Conservation (phyloP, 345 rosid genomes). For the Camelina hispida region DNA sequence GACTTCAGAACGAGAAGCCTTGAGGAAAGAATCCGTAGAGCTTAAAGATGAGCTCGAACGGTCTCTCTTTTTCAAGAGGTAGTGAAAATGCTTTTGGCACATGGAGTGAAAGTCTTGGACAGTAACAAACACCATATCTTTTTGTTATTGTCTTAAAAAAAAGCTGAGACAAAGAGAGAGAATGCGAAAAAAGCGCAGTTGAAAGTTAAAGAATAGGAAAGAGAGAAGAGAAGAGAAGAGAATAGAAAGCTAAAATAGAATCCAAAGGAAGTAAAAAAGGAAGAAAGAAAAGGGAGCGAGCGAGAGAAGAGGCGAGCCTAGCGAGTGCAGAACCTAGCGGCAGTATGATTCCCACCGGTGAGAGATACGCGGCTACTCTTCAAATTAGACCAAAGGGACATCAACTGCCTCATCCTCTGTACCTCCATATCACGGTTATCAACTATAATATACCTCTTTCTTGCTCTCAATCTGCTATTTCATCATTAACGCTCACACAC, state of each 20-base stretch:
- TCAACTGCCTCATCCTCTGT: conserved; percentile 59
- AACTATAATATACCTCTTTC: conserved; percentile 39
- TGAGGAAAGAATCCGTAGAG: conserved; percentile 45
- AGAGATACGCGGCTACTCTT: conserved; percentile 61
- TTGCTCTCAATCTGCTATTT: conserved; percentile 43
- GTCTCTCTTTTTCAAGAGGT: conserved; percentile 35
- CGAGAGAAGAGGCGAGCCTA: conserved; percentile 39
- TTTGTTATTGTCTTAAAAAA: conserved; percentile 24
- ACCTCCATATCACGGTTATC: conserved; percentile 57
- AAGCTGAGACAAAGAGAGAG: conserved; percentile 31
- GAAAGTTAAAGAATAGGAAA: conserved; percentile 29
- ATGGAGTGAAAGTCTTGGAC: conserved; percentile 48
- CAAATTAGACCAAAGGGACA: conserved; percentile 56
- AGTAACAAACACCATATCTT: conserved; percentile 51
- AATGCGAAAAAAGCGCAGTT: conserved; percentile 11
- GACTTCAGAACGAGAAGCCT: conserved; percentile 48
- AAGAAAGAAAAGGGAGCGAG: conserved; percentile 27
- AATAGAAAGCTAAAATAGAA: conserved; percentile 31
- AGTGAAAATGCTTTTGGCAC: conserved; percentile 39
- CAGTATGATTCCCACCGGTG: conserved; percentile 90
- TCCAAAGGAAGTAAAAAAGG: conserved; percentile 20
- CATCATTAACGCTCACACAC: conserved; percentile 32
- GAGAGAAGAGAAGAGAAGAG: conserved; percentile 25
- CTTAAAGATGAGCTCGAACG: conserved; percentile 32
- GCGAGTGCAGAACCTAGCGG: conserved; percentile 87